Conservation (phyloP, 2,329 filamentous ascomycete genomes). For the Exserohilum turcica region DNA sequence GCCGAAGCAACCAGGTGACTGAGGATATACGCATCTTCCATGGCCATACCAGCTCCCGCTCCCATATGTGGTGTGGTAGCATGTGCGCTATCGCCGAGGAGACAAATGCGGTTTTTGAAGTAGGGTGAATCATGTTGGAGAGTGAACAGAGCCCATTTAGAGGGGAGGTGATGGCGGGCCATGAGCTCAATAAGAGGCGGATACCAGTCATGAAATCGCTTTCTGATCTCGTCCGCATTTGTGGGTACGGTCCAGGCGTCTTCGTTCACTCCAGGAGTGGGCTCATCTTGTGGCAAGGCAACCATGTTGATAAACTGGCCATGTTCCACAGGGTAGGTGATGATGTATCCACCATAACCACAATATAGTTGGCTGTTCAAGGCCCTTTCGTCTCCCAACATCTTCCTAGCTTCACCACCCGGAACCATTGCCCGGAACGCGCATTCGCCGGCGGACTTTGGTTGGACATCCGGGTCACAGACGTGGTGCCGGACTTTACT, state of each 20-base stretch:
- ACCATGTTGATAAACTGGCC: slow-evolving; percentile 60
- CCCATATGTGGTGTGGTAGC: slow-evolving; percentile 59
- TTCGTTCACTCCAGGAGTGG: slow-evolving; percentile 11
- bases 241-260: slow-evolving; percentile 26
- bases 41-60: slow-evolving; percentile 59
- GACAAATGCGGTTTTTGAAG: slow-evolving; percentile 47
- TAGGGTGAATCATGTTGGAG: slow-evolving; percentile 53
- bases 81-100: slow-evolving; percentile 62
- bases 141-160: slow-evolving; percentile 62
- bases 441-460: slow-evolving; percentile 61
- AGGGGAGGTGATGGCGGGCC: slow-evolving; percentile 22
- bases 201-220: slow-evolving; percentile 23
- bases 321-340: slow-evolving; percentile 65
- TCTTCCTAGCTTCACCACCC: slow-evolving; percentile 56
- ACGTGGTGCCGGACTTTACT: slow-evolving; percentile 59
- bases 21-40: slow-evolving; percentile 59
- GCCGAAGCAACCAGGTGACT: slow-evolving; percentile 39
- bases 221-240: slow-evolving; percentile 22
- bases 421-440: slow-evolving; percentile 66
- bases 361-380: slow-evolving; percentile 61
- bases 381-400: slow-evolving; percentile 56
- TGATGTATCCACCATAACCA: slow-evolving; percentile 61
- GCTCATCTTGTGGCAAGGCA: slow-evolving; percentile 18
- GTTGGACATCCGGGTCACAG: slow-evolving; percentile 53
- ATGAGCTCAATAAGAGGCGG: slow-evolving; percentile 21